phyloP scores from a whole-genome alignment of 139 green algal species.

The Deuterostichococcus epilithicus region DNA sequence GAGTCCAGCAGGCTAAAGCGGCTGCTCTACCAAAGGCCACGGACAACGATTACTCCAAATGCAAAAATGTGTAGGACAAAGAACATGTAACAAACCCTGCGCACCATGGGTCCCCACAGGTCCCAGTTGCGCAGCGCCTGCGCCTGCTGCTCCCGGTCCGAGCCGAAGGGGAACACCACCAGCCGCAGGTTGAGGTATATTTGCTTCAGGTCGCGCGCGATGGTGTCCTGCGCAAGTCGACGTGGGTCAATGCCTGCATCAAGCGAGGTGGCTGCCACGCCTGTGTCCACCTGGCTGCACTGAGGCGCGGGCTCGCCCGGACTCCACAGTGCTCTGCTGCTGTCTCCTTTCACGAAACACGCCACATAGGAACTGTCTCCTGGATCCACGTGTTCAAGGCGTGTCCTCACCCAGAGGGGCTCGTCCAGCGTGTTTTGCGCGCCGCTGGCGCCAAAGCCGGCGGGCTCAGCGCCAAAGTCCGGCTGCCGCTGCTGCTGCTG shows the following conservation, averaged over 20 bases:
- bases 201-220: constrained; percentile 84
- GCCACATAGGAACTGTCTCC: no score
- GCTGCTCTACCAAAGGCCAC: constrained; percentile 7
- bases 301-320: no score
- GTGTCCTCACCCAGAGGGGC: constrained; percentile 68
- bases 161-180: constrained; percentile 78
- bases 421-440: constrained; percentile 86
- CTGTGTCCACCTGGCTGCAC: background rate
- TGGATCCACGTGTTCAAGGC: no score
- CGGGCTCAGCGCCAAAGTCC: background rate
- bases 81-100: constrained; percentile 8
- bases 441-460: background rate
- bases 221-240: background rate
- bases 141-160: constrained; percentile 54
- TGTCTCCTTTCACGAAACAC: background rate
- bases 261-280: background rate
- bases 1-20: no score
- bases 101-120: constrained; percentile 94
- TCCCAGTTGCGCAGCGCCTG: constrained; percentile 94
- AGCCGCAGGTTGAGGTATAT: constrained; percentile 81
- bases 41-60: background rate
- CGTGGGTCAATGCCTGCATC: background rate
- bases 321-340: background rate
- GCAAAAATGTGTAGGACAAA: background rate
- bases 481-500: background rate